phyloP scores from a whole-genome alignment of 192 early-diverging fungal species.

The Mortierella alpina region DNA sequence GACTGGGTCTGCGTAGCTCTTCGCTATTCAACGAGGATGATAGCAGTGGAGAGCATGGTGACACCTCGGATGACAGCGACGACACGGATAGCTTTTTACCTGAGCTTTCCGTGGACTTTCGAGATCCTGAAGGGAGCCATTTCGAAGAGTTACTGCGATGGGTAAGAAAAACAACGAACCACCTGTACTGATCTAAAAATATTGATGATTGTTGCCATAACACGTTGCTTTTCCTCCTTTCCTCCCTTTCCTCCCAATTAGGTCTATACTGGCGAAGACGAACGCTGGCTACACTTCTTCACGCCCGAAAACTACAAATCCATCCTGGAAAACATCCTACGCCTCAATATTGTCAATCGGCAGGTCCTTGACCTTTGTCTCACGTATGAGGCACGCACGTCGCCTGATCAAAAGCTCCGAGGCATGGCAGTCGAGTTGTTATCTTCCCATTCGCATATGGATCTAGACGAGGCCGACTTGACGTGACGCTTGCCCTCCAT shows the following conservation, averaged over 20 bases:
- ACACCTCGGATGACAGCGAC: not conserved
- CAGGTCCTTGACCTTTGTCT: constrained; percentile 15
- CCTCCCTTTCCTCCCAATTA: not conserved
- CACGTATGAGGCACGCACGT: constrained; percentile 7
- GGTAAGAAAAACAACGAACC: not conserved
- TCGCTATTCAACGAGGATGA: not conserved
- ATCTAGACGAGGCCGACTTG: not conserved
- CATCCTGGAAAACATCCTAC: constrained; percentile 24
- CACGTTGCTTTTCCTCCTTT: not conserved
- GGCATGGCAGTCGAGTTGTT: constrained; percentile 8
- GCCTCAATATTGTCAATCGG: constrained; percentile 15
- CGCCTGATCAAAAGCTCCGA: not conserved
- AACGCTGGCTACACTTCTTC: constrained; percentile 21
- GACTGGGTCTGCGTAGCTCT: not conserved
- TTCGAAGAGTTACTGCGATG: constrained; percentile 25
- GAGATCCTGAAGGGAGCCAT: constrained; percentile 22
- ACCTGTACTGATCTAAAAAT: not conserved
- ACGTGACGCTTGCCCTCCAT: too few species aligned
- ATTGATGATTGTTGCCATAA: not conserved
- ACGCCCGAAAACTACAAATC: constrained; percentile 11
- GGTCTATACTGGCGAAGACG: constrained; percentile 22
- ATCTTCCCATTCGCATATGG: not conserved
- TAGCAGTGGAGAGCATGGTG: not conserved
- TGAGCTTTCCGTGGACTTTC: constrained; percentile 9
- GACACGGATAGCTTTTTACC: constrained; percentile 10